Percentiles rank a stretch among this genome's conserved stretches.
Evolutionary conservation across 805 yeast genomes (phyloP).

Genomic region (Lachancea fermentati): DNA sequence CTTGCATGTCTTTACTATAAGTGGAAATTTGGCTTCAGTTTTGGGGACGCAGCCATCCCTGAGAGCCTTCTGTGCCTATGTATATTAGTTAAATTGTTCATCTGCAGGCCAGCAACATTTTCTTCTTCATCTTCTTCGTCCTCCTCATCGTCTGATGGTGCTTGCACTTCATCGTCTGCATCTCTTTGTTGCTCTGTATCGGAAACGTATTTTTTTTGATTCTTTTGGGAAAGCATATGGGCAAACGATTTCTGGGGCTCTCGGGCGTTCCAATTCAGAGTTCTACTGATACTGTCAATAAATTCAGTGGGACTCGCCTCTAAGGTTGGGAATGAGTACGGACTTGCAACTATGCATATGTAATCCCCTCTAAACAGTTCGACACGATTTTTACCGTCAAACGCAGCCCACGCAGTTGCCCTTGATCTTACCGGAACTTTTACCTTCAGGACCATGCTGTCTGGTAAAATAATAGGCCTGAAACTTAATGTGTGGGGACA

Average conservation of each 20-base stretch:
- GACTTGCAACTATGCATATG: conserved; percentile 77
- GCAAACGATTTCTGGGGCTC: conserved; percentile 81
- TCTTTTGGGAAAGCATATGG: conserved; percentile 53
- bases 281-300: conserved; percentile 77
- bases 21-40: conserved; percentile 8
- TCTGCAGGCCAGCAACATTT: conserved; percentile 3
- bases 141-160: conserved; percentile 16
- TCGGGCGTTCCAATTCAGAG: conserved; percentile 90
- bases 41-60: conserved; percentile 1
- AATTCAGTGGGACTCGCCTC: conserved; percentile 67
- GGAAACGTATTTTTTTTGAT: conserved; percentile 40
- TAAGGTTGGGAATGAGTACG: conserved; percentile 92
- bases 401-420: conserved; percentile 94
- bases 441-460: conserved; percentile 79
- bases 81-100: background rate
- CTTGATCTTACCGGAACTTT: conserved; percentile 79
- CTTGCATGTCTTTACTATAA: conserved; percentile 2
- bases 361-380: conserved; percentile 81
- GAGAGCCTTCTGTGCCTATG: background rate
- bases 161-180: conserved; percentile 10
- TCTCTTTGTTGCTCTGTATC: conserved; percentile 16
- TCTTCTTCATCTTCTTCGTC: conserved; percentile 10
- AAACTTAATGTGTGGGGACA: conserved; percentile 94
- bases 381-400: conserved; percentile 86
- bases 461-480: conserved; percentile 88